Evolutionary conservation across 2,329 filamentous ascomycete genomes (phyloP), one percentile per base, ranked within the genome.

Genomic region (Malbranchea cinnamomea): DNA sequence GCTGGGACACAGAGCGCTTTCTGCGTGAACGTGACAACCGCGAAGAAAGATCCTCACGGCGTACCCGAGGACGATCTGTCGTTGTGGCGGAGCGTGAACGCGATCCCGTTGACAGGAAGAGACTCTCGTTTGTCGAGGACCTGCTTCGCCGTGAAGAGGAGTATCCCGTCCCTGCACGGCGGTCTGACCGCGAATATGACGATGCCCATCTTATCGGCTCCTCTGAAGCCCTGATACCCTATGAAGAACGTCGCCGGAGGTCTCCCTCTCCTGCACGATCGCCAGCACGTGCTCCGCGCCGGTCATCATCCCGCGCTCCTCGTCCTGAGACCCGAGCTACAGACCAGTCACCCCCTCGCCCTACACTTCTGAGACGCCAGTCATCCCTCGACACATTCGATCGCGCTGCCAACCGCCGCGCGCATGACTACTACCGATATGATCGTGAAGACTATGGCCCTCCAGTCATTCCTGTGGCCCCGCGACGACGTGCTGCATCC

Each of bases 321-420:
- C 23, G 54, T 65, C 4, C 65, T 68, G 7, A 67, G 65, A 2
- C 56, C 62, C 29, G 56, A 62, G 23, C n/a, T n/a, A n/a, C n/a
- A n/a, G n/a, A n/a, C n/a, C n/a, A n/a, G n/a, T n/a, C n/a, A n/a
- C 59, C 61, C 24, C 65, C 67, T 19, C 67, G 78, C 26, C 84
- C 83, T 2, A 63, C 65, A 17, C 65, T 85, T 39, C 48, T 89
- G 29, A 71, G 85, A 34, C 72, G 85, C 24, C 84, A 92, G 52
- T 92, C 83, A 9, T 92, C 83, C 30, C 65, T 93, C 22, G 85
- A 93, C 52, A 92, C 80, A 0, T 93, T 83, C 48, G 85, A 94
- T 54, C 74, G 84, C 28, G 73, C 73, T 16, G 77, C 80, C 1
- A 43, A 64, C 32, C 62, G 65, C 18, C 63, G 68, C 25, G 65